Evolutionary conservation across 805 yeast genomes (phyloP), one percentile per base, ranked within the genome.

Genomic region (Ogataea polymorpha): DNA sequence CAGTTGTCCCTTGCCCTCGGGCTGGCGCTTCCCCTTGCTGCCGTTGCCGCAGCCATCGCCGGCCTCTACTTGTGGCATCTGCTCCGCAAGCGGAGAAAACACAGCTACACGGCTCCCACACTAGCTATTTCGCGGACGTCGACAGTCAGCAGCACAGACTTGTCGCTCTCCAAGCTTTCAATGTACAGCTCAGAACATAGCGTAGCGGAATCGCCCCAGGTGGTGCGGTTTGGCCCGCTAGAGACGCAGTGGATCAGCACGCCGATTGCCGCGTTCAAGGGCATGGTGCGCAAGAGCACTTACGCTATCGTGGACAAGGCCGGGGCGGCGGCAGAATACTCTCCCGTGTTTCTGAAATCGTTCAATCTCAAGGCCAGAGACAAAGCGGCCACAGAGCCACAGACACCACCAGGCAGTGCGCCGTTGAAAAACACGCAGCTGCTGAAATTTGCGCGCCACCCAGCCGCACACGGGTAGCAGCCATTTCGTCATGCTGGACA

Each of bases 181-280:
- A 10, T 21, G 6, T n/a, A n/a, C 33, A 10, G 9, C 23, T 31
- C 23, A 3, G 33, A 31, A 6, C 14, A 17, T 9, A 31, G 12
- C 13, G 14, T n/a, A 6, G 9, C n/a, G 6, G 28, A 33, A 3
- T 33, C 37, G 31, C 23, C 23, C 12, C 24, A 17, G 20, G 29
- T 31, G 25, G 41, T 37, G 24, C 23, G 35, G 3, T 46, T 55
- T 33, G 55, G 56, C 5, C 58, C 59, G 6, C 32, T 55, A n/a
- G 47, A 45, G 15, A 25, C 50, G 1, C 49, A 42, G n/a, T 42
- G 47, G 48, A 37, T 53, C 17, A 28, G 17, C 16, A 44, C 55
- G 2, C 59, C 59, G 3, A 32, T 46, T 13, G 40, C 46, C 14
- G 42, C 48, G n/a, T 28, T 53, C 25, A 39, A 33, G 30, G 39